Evolutionary conservation across 352 stramenopile species (phyloP), one percentile per base, ranked within the genome.

Genomic region (Thalassiosira pacifica): DNA sequence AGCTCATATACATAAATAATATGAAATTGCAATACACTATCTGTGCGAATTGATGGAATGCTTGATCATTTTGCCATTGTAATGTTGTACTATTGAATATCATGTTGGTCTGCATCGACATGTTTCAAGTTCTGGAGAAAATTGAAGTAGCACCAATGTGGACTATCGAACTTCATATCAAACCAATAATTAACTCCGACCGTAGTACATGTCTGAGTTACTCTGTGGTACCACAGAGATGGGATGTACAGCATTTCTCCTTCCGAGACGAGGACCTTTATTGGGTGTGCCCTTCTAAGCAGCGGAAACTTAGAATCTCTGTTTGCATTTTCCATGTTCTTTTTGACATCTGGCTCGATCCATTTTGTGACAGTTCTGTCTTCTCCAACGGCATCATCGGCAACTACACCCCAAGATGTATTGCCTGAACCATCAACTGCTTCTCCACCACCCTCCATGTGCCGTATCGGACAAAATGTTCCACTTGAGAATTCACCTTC

Each of bases 121-220:
- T 55, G 52, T 66, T 70, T 76, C 52, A 90, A 64, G 45, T 91
- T 70, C 76, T 94, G 84, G n/a, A 93, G 66, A 29, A 95, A 91
- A 72, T 93, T 84, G 85, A 93, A 95, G 65, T 92, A 93, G 76
- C 86, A 93, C 89, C 90, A 95, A 26, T 90, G 82, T 0, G 88
- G 92, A 66, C 85, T 90, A 72, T 96, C 92, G 87, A 96, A 97
- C n/a, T 88, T 85, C 93, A 96, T 96, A 74, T 97, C 94, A 73
- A 94, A 95, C 94, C 94, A 97, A 48, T 93, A 97, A 60, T 97
- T 97, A 1, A 96, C 88, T 11, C 87, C 92, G 13, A 97, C 86
- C 1, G 94, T 97, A 82, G 94, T 85, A 60, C 82, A 88, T 24
- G 82, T 90, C 87, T 97, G 94, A 19, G 94, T 94, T 0, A 96